These are phyloP conservation scores for Aphanomyces cochlioides DNA, from an alignment of 352 stramenopile species.

Conservation along the genomic window DNA sequence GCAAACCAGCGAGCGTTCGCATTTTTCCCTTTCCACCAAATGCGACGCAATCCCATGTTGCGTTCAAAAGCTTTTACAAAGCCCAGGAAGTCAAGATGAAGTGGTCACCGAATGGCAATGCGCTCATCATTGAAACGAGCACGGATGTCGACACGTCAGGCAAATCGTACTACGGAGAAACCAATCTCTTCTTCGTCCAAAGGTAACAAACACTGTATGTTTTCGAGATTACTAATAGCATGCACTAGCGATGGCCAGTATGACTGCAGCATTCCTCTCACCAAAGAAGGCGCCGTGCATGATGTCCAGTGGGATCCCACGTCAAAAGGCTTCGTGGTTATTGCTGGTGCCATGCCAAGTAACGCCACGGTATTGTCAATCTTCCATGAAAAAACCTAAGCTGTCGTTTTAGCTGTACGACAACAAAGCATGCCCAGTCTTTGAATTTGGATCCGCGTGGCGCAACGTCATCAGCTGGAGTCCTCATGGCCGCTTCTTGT, in stretches of 20 bases:
- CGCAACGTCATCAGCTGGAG: constrained; percentile 95
- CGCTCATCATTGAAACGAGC: constrained; percentile 87
- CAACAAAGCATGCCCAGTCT: constrained; percentile 90
- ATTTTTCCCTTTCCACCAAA: constrained; percentile 78
- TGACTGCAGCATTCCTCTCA: constrained; percentile 87
- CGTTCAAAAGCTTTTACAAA: constrained; percentile 89
- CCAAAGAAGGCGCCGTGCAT: constrained; percentile 90
- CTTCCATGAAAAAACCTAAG: neutral
- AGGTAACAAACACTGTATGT: constrained; percentile 16
- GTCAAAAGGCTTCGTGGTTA: constrained; percentile 90
- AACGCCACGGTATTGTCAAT: constrained; percentile 62
- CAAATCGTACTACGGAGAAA: constrained; percentile 98
- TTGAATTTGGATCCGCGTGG: constrained; percentile 94
- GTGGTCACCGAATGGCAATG: constrained; percentile 82
- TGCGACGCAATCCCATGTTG: constrained; percentile 48
- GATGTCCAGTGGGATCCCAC: constrained; percentile 94
- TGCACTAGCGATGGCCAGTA: constrained; percentile 71
- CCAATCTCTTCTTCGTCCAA: constrained; percentile 94
- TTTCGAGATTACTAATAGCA: neutral
- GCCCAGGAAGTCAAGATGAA: constrained; percentile 86
- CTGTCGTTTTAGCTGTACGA: constrained; percentile 83
- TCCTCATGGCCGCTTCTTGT: constrained; percentile 95
- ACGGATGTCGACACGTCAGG: constrained; percentile 90
- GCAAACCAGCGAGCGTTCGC: constrained; percentile 80
- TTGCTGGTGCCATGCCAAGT: constrained; percentile 93